A percentile compares a stretch with the other conserved stretches of the same genome.
Conservation (phyloP, 208 protist genomes). For the Leishmania amazonensis region DNA sequence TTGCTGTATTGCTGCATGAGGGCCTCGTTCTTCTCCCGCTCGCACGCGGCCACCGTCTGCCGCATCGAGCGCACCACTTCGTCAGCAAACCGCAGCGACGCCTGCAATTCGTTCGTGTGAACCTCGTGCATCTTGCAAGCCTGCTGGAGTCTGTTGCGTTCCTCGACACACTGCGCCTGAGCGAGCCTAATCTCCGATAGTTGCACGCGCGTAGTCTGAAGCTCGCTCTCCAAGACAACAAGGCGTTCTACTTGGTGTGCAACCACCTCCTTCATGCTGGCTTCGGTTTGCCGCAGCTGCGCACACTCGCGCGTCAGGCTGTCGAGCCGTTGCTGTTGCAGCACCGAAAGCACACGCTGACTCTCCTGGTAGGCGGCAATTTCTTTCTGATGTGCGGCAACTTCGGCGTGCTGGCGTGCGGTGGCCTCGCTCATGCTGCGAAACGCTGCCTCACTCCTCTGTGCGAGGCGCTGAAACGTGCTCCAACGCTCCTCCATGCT, state of each 20-base stretch:
- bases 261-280: slow-evolving; percentile 26
- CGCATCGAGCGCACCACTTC: slow-evolving; percentile 36
- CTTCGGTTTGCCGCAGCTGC: slow-evolving; percentile 30
- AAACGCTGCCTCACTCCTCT: slow-evolving; percentile 26
- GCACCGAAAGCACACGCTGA: slow-evolving; percentile 14
- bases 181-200: slow-evolving; percentile 14
- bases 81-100: slow-evolving; percentile 22
- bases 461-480: slow-evolving; percentile 24
- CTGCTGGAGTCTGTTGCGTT: slow-evolving; percentile 25
- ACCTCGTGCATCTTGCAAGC: slow-evolving; percentile 27
- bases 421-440: slow-evolving; percentile 13
- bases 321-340: slow-evolving; percentile 30
- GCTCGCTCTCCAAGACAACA: slow-evolving; percentile 24
- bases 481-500: slow-evolving; percentile 32
- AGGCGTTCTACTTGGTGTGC: slow-evolving; percentile 35
- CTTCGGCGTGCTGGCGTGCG: slow-evolving; percentile 12
- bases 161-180: slow-evolving; percentile 14
- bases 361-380: slow-evolving; percentile 33
- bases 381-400: slow-evolving; percentile 26
- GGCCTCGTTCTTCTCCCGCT: slow-evolving; percentile 31
- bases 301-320: slow-evolving; percentile 25
- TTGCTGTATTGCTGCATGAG: slow-evolving; percentile 41
- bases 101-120: slow-evolving; percentile 27
- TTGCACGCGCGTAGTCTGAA: slow-evolving; percentile 23
- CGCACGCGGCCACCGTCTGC: slow-evolving; percentile 26